A percentile compares a stretch with the other conserved stretches of the same genome.
Conservation (phyloP, 441 rosid genomes). For the California macrophylla region DNA sequence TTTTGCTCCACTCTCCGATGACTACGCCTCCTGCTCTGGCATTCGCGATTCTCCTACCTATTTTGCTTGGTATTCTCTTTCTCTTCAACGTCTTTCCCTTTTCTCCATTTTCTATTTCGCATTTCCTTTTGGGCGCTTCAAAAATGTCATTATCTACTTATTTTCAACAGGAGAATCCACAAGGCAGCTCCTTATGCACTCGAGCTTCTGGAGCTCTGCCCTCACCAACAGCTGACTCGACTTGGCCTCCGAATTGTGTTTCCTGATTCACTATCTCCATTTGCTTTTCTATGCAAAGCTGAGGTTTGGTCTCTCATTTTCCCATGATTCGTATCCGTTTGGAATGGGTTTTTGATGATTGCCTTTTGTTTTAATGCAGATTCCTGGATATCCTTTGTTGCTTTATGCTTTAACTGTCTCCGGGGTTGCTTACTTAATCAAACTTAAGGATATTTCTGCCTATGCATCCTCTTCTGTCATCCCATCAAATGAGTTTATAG, state of each 20-base stretch:
- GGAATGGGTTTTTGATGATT: neutral
- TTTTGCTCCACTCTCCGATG: conserved; percentile 33
- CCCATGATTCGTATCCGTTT: neutral
- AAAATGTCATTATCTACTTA: neutral
- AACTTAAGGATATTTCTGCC: conserved; percentile 36
- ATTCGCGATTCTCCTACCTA: conserved; percentile 37
- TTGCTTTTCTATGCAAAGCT: conserved; percentile 42
- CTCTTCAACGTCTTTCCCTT: neutral
- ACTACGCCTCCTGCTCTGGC: conserved; percentile 41
- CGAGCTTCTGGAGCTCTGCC: conserved; percentile 63
- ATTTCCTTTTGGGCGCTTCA: neutral
- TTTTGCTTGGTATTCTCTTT: conserved; percentile 37
- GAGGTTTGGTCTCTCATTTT: conserved; percentile 24
- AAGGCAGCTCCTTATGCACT: conserved; percentile 36
- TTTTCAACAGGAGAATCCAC: conserved; percentile 48
- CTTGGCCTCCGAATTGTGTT: conserved; percentile 58
- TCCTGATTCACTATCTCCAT: conserved; percentile 53
- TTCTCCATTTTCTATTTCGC: neutral
- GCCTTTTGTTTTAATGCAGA: conserved; percentile 32
- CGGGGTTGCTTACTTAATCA: conserved; percentile 56
- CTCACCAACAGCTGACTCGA: conserved; percentile 38
- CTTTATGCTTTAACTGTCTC: conserved; percentile 56
- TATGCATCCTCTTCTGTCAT: conserved; percentile 40
- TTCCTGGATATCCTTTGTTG: conserved; percentile 26
- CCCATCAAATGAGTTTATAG: conserved; percentile 35